phyloP scores from a whole-genome alignment of 495 filamentous ascomycete genomes.

The Aspergillus bertholletiae region DNA sequence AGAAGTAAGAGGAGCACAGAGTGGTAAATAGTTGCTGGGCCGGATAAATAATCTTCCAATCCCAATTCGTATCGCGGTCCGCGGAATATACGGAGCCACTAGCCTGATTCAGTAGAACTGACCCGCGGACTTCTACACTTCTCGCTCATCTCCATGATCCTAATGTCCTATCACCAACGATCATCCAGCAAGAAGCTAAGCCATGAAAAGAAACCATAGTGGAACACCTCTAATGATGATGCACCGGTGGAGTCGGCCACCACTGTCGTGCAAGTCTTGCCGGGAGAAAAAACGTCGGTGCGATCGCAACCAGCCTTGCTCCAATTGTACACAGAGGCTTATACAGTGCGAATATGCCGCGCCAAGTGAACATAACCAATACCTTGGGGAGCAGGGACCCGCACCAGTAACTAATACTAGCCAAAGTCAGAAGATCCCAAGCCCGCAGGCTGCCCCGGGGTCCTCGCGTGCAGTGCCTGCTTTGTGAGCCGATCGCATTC shows the following conservation, averaged over 20 bases:
- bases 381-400: not conserved
- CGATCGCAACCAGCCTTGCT: slow-evolving; percentile 26
- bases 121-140: not conserved
- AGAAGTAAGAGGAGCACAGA: too few species aligned
- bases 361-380: not conserved
- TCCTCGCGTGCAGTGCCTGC: not conserved
- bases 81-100: too few species aligned
- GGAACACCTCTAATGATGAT: slow-evolving; percentile 11
- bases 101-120: too few species aligned
- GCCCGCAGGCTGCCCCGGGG: not conserved
- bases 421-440: not conserved
- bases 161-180: not conserved
- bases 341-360: slow-evolving; percentile 18
- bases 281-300: slow-evolving; percentile 27
- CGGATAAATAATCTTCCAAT: too few species aligned
- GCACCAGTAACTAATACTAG: not conserved
- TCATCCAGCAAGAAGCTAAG: not conserved
- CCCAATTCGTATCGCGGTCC: too few species aligned
- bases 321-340: slow-evolving; percentile 22
- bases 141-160: not conserved
- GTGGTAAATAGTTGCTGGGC: too few species aligned
- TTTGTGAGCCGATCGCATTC: not conserved
- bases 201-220: slow-evolving; percentile 20
- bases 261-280: slow-evolving; percentile 21
- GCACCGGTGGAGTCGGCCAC: slow-evolving; percentile 16